Base-by-base conservation (phyloP, 768 basidiomycete genomes). In the Kwoniella mangroviensis region DNA sequence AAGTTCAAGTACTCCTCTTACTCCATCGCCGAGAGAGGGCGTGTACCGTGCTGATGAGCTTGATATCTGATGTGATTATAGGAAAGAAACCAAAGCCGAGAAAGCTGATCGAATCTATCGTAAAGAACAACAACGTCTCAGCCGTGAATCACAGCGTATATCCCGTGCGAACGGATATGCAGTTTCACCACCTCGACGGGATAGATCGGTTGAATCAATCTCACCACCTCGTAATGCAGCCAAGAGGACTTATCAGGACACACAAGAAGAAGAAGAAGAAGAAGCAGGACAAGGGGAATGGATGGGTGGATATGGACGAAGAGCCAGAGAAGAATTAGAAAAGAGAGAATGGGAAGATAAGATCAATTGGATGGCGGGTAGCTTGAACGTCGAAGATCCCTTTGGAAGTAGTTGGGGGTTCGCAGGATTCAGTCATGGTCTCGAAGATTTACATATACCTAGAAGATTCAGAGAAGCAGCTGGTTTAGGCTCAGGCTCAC, bases 371-470 rank as follows among this genome's bases (percentile, higher is more conserved):
- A 61, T 75, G 68, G 65, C 67, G 19, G 26, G 58, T 15, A n/a
- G 28, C 4, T 45, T 10, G 6, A 57, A 67, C 13, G 61, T 45
- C 3, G 34, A 56, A 40, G 60, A 65, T 63, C 65, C 64, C 2
- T 64, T 68, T 22, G 45, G 45, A 19, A 4, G 10, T 1, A 34
- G 34, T 34, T 34, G 34, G 34, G 45, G 45, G 10, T 42, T 49
- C 9, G 61, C 26, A 22, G 59, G 45, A n/a, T 45, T 55, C 11
- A 55, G 54, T 67, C 54, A 43, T 2, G 51, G 21, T 55, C 43
- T 42, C 21, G 57, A 60, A 15, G 67, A 88, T 80, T 86, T 87
- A 2, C 91, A 91, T 81, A 84, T 93, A 2, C 93, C 92, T 4
- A 85, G 87, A 73, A 86, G 91, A 51, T 93, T 92, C 90, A 82